These are phyloP conservation scores for Candida dubliniensis DNA, from an alignment of 1,139 yeast species.

Conservation along the genomic window DNA sequence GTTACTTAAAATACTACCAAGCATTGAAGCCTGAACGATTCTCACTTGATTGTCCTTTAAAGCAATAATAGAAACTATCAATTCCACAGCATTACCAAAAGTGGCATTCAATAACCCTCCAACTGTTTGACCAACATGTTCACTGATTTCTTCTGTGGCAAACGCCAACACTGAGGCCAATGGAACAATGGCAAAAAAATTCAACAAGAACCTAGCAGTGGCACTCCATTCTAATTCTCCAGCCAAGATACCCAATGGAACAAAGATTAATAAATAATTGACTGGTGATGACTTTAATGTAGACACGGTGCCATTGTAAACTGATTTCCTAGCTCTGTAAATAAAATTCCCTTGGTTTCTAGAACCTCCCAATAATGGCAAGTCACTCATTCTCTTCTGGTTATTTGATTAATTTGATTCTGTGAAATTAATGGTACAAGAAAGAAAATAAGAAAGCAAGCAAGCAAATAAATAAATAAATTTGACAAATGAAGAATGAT, in stretches of 20 bases:
- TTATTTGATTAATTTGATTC: no score
- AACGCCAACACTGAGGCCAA: conserved; percentile 85
- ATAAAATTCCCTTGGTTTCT: conserved; percentile 1
- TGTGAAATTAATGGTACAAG: no score
- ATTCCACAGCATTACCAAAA: conserved; percentile 91
- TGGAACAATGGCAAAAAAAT: conserved; percentile 89
- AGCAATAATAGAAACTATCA: conserved; percentile 91
- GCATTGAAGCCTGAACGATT: conserved; percentile 95
- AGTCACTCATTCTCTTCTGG: conserved; percentile 12
- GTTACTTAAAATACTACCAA: conserved; percentile 89
- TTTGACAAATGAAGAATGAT: no score
- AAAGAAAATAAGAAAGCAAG: no score
- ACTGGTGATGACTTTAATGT: conserved; percentile 69
- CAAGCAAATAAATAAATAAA: no score
- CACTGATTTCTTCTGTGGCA: conserved; percentile 91
- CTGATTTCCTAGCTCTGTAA: neutral
- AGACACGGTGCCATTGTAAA: conserved; percentile 15
- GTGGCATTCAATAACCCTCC: conserved; percentile 96
- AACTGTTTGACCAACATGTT: conserved; percentile 80
- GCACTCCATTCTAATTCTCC: conserved; percentile 63
- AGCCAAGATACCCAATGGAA: conserved; percentile 82
- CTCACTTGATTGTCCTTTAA: conserved; percentile 81
- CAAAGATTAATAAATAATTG: conserved; percentile 74
- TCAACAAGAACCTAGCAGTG: conserved; percentile 62
- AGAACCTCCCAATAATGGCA: conserved; percentile 14